Conservation (phyloP, 1,139 yeast genomes). For the Hyphopichia wangnamkhiaoensis region DNA sequence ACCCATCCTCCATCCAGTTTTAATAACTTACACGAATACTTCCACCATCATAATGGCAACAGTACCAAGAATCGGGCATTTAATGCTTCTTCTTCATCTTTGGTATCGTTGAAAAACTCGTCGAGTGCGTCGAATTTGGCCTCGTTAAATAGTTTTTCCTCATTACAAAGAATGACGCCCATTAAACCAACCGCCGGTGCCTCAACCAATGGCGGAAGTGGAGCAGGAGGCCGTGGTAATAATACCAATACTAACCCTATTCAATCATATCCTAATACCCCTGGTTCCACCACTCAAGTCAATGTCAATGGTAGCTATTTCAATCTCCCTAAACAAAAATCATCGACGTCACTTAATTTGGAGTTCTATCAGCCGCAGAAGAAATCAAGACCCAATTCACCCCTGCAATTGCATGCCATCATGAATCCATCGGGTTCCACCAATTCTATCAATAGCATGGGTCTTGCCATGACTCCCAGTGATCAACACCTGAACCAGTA, state of each 20-base stretch:
- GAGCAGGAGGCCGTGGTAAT: too few relatives aligned
- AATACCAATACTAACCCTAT: too few relatives aligned
- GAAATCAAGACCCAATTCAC: slow-evolving; percentile 47
- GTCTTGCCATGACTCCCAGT: too few relatives aligned
- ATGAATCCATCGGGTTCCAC: background rate
- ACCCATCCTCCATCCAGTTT: slow-evolving; percentile 11
- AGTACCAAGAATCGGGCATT: slow-evolving; percentile 15
- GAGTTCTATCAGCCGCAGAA: slow-evolving; percentile 31
- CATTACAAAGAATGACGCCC: slow-evolving; percentile 43
- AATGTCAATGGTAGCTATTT: slow-evolving; percentile 12
- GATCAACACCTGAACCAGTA: too few relatives aligned
- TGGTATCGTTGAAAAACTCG: slow-evolving; percentile 24
- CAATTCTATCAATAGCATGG: background rate
- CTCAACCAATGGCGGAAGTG: too few relatives aligned
- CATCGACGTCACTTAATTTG: slow-evolving; percentile 28
- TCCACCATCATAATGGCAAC: slow-evolving; percentile 21
- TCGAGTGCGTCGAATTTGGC: slow-evolving; percentile 24
- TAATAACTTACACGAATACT: slow-evolving; percentile 34
- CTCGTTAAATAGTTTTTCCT: slow-evolving; percentile 18
- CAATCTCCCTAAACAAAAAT: slow-evolving; percentile 22
- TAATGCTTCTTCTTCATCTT: slow-evolving; percentile 26
- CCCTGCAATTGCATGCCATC: slow-evolving; percentile 11
- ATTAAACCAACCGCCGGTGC: slow-evolving; percentile 25
- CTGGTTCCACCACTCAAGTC: slow-evolving; percentile 11
- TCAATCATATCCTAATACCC: slow-evolving; percentile 14